Conservation (phyloP, 441 rosid genomes). For the Gossypium davidsonii region DNA sequence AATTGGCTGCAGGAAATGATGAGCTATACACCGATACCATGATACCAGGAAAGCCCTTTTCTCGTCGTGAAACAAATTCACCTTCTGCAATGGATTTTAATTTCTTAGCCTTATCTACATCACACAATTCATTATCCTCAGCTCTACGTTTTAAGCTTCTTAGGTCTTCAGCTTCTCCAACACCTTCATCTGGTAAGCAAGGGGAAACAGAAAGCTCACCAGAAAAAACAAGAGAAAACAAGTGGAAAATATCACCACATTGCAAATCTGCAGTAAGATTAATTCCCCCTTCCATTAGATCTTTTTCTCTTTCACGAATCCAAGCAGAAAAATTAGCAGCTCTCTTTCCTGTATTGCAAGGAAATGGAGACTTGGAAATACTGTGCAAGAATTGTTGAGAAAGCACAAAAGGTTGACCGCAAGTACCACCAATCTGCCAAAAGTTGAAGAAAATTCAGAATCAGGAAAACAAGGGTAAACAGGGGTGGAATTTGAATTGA, state of each 20-base stretch:
- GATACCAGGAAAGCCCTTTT: conserved; percentile 95
- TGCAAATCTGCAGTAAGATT: conserved; percentile 71
- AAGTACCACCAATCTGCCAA: conserved; percentile 81
- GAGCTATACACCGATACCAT: conserved; percentile 46
- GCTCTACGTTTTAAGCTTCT: conserved; percentile 72
- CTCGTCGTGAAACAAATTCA: conserved; percentile 75
- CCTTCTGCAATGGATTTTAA: conserved; percentile 55
- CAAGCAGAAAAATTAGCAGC: conserved; percentile 70
- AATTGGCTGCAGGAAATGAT: conserved; percentile 32
- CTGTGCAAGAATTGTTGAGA: conserved; percentile 77
- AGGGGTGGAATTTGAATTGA: background rate
- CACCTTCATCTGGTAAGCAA: conserved; percentile 77
- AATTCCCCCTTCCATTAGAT: conserved; percentile 49
- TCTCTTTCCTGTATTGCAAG: conserved; percentile 73
- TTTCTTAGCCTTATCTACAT: conserved; percentile 54
- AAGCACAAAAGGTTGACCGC: conserved; percentile 70
- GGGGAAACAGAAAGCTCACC: conserved; percentile 72
- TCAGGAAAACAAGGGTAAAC: background rate
- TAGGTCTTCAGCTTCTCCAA: conserved; percentile 81
- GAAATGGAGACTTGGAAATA: conserved; percentile 73
- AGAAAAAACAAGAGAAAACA: conserved; percentile 68
- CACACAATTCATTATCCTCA: conserved; percentile 50
- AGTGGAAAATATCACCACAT: conserved; percentile 80
- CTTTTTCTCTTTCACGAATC: conserved; percentile 58
- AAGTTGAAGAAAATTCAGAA: conserved; percentile 14